Evolutionary conservation across 2,329 filamentous ascomycete species (phyloP).

Genomic region (Beauveria medogensis): DNA sequence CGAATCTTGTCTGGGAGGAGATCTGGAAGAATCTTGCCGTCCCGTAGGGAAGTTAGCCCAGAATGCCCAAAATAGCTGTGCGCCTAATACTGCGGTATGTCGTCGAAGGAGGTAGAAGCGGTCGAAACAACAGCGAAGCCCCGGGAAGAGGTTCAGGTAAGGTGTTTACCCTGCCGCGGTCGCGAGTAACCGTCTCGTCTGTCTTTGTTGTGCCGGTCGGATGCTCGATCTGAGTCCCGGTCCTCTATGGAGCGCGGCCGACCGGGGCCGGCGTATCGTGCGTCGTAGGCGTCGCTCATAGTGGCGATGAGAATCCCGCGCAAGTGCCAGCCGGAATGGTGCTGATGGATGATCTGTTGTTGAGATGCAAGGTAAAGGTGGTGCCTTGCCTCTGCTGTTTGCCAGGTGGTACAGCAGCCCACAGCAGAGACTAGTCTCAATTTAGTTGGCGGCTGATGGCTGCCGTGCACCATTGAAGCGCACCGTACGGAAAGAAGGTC

Average conservation of each 20-base stretch:
- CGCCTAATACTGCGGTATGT: neutral
- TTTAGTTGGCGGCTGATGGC: neutral
- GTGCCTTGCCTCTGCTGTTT: neutral
- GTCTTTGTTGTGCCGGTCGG: slow-evolving; percentile 12
- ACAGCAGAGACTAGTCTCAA: neutral
- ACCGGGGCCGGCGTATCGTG: slow-evolving; percentile 23
- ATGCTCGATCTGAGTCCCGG: slow-evolving; percentile 15
- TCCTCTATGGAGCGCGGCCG: slow-evolving; percentile 16
- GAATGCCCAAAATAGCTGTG: slow-evolving; percentile 23
- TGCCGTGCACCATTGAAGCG: neutral
- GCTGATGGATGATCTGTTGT: neutral
- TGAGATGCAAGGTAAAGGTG: neutral
- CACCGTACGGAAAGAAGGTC: neutral
- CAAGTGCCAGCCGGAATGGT: neutral
- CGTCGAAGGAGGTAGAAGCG: neutral
- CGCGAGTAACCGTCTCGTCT: slow-evolving; percentile 32
- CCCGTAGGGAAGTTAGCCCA: slow-evolving; percentile 38
- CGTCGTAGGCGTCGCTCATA: slow-evolving; percentile 38
- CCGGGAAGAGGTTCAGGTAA: slow-evolving; percentile 23
- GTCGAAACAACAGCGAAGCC: neutral
- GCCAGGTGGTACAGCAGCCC: neutral
- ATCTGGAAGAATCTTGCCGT: slow-evolving; percentile 35
- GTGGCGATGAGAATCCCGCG: slow-evolving; percentile 18
- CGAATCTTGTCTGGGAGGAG: slow-evolving; percentile 32
- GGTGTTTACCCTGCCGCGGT: slow-evolving; percentile 44